Percentiles rank a stretch among this genome's conserved stretches.
These are phyloP conservation scores for Fusarium marasasianum DNA, from an alignment of 2,329 filamentous ascomycete species.

Conservation along the genomic window DNA sequence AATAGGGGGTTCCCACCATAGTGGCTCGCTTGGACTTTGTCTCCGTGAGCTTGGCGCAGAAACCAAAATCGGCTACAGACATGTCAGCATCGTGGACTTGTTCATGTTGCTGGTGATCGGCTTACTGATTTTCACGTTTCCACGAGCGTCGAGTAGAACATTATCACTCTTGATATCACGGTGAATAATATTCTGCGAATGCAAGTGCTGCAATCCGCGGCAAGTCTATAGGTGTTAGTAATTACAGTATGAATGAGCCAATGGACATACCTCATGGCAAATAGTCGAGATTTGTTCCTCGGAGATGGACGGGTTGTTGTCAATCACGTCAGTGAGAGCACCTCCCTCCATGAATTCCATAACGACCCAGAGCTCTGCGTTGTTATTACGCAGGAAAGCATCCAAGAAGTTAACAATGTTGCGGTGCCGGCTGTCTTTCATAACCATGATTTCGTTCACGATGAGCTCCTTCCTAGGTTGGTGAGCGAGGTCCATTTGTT, in stretches of 20 bases:
- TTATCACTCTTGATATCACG: conserved; percentile 99
- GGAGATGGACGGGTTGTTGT: conserved; percentile 93
- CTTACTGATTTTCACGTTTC: conserved; percentile 97
- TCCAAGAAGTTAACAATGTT: conserved; percentile 99
- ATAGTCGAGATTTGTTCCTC: conserved; percentile 99
- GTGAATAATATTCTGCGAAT: conserved; percentile 97
- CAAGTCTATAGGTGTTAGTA: conserved; percentile 74
- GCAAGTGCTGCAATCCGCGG: conserved; percentile 91
- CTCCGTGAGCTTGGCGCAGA: conserved; percentile 98
- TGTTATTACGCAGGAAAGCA: conserved; percentile 94
- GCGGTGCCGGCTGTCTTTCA: conserved; percentile 98
- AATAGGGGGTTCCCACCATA: conserved; percentile 99
- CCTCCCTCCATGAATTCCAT: conserved; percentile 99
- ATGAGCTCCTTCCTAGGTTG: conserved; percentile 98
- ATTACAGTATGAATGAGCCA: conserved; percentile 1
- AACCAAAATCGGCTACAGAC: conserved; percentile 90
- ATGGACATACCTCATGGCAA: conserved; percentile 81
- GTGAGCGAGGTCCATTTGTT: conserved; percentile 98
- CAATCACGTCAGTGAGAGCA: conserved; percentile 96
- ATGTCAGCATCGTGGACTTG: conserved; percentile 23
- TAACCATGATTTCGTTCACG: conserved; percentile 99
- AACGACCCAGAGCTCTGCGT: conserved; percentile 96
- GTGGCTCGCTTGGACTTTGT: conserved; percentile 96
- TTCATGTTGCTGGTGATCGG: conserved; percentile 37
- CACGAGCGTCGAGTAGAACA: conserved; percentile 90